Base-by-base conservation (phyloP, 257 asterid genomes). In the Solanum okadae region DNA sequence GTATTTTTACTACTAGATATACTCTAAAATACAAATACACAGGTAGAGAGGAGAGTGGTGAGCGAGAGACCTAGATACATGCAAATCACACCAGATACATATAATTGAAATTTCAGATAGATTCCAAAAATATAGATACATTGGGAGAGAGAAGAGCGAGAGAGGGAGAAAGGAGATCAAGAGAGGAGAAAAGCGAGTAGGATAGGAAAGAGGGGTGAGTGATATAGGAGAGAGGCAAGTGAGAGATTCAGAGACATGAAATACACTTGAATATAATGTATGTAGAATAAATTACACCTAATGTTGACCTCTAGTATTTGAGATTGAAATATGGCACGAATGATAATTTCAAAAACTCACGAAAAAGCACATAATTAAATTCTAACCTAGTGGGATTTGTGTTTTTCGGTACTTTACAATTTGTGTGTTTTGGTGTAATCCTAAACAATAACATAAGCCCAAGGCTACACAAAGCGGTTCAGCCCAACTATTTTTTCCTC, bases 401-500 rank as follows among this genome's bases (percentile, higher is more conserved):
- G 10, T 52, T 52, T 52, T 49, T 49, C 0, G 22, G 3, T 16
- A 52, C 63, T 52, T 52, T 0, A 4, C 23, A 52, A 52, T 52
- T 18, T 18, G 63, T 52, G 63, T 52, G 10, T 56, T 22, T 59
- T 20, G 5, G 27, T 20, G 25, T 63, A n/a, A 52, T 52, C 63
- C 63, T 52, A 52, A 63, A 63, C 71, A 10, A 23, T 63, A 10
- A n/a, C 71, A n/a, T 35, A 77, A 77, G 85, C 85, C 65, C 25
- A 79, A 42, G 25, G 25, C 65, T 15, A 44, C 27, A 27, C 40
- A 27, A 25, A 79, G 27, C 85, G 40, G 67, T 79, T 23, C 40
- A 79, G 85, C 85, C 86, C 70, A 82, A 29, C 67, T 52, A 52
- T 16, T 52, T 16, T 52, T 18, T 52, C 63, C 46, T 40, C 46